Evolutionary conservation across 164 flowering plant species (phyloP).

Genomic region (Berberis thunbergii): DNA sequence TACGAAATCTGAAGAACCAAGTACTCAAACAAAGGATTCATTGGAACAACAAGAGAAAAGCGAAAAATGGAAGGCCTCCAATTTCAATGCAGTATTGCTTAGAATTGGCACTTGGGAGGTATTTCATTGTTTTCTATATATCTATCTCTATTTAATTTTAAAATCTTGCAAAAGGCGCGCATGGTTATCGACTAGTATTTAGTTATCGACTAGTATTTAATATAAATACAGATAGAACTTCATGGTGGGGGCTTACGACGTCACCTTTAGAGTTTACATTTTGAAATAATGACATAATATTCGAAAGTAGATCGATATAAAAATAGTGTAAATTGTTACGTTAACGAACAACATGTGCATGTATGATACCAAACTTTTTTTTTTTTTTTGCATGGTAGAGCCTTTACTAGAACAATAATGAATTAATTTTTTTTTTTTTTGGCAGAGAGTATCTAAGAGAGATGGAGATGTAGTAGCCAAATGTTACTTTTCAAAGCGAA

Average conservation of each 20-base stretch:
- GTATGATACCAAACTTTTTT: too few relatives aligned
- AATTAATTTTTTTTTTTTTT: not conserved
- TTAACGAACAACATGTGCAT: too few relatives aligned
- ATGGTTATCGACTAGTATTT: too few relatives aligned
- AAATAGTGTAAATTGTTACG: too few relatives aligned
- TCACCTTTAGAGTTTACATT: too few relatives aligned
- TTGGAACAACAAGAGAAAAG: not conserved
- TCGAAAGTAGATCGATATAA: too few relatives aligned
- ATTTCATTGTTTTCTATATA: not conserved
- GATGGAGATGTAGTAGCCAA: constrained; percentile 67
- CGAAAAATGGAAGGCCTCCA: constrained; percentile 51
- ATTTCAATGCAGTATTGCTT: constrained; percentile 31
- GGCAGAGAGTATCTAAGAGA: constrained; percentile 38
- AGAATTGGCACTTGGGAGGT: constrained; percentile 66
- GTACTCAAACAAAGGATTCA: not conserved
- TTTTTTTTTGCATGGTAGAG: not conserved
- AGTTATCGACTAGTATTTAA: too few relatives aligned
- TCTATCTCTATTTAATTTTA: too few relatives aligned
- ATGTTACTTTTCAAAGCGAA: constrained; percentile 58
- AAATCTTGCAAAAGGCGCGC: too few relatives aligned
- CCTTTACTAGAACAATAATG: not conserved
- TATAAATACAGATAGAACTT: too few relatives aligned
- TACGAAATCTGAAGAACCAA: not conserved
- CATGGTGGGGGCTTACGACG: too few relatives aligned
- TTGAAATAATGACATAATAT: too few relatives aligned